Base-by-base conservation (phyloP, 192 early-diverging fungal species). In the Coemansia biformis region DNA sequence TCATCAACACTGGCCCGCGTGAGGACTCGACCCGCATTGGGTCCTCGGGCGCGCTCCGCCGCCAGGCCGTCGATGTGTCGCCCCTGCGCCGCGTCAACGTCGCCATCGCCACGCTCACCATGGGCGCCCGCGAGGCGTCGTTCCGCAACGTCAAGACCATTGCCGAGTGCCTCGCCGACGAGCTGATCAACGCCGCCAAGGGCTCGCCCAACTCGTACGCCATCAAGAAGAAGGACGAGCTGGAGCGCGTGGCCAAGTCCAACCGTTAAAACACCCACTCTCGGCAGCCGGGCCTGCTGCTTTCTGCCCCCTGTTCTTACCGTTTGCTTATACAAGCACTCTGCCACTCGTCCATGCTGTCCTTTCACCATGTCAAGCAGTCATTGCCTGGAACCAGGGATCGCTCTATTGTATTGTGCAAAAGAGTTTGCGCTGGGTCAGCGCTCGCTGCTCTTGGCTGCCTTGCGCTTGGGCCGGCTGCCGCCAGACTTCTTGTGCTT, bases 141-240 rank as follows among this genome's bases (percentile, higher is more conserved):
- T 98, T 96, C 92, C 89, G 92, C 70, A 98, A 98, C 87, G 83
- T 91, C 81, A 98, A 98, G 89, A 95, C 93, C 70, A 93, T 98
- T 83, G 93, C 93, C 57, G 95, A 98, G 80, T 96, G 95, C 81
- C 86, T 96, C 48, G 95, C 93, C 59, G 93, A 98, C 83, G 93
- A 98, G 81, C 85, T 98, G 60, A 96, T 96, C 82, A 96, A 98
- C 81, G 95, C 93, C 56, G 86, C 87, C 64, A 89, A 86, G 93
- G 92, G 95, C 52, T 95, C 92, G 46, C 92, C 95, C 76, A 98
- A 98, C 86, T 95, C 92, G 56, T 98, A 98, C 76, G 95, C 93
- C 63, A 98, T 96, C 88, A 98, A 96, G 85, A 96, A 96, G 92
- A 98, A 98, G 89, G 95, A 95, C 77, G 93, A 95, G 72, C 77